Base-by-base conservation (phyloP, 192 early-diverging fungal genomes). In the Kickxella alabastrina region DNA sequence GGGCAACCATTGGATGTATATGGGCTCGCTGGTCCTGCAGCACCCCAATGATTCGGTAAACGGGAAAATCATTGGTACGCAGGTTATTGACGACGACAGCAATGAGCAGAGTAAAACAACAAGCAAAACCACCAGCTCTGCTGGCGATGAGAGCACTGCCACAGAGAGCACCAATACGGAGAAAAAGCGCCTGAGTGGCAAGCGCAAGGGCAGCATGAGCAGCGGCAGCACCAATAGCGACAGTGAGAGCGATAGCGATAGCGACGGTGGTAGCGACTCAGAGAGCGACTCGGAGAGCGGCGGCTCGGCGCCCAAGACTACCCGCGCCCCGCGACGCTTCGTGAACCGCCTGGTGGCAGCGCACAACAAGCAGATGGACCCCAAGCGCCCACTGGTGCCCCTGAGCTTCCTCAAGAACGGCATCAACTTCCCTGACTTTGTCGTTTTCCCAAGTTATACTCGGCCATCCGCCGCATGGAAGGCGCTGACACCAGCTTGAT, bases 11-110 rank as follows among this genome's bases (percentile, higher is more conserved):
- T 73, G 69, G 69, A 24, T 57, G n/a, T 73, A 73, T 46, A 27
- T 73, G 31, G 69, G 69, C 5, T 64, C 69, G 43, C 37, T 73
- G 1, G 45, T 73, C 27, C 32, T 73, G 15, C 69, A 73, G 49
- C 62, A 73, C 44, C 69, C 69, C 4, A 57, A 43, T 12, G 32
- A 8, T 1, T 17, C 27, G 4, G 21, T 32, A 22, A 26, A 27
- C 26, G 10, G 26, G 1, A 17, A 22, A 1, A 19, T 28, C 4
- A 17, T 25, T 22, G 29, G 9, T 4, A 9, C 52, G 0, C 37
- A 35, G 19, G 3, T 18, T 0, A 25, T 8, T 32, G 9, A 5
- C 15, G 37, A 38, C 21, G 35, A 51, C 9, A 51, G 49, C 49
- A 24, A 23, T 22, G 35, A 12, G 22, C 3, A 31, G 19, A n/a